Percentiles rank a stretch among this genome's conserved stretches.
Conservation (phyloP, 73 alveolate species). For the Uronychia setigera region DNA sequence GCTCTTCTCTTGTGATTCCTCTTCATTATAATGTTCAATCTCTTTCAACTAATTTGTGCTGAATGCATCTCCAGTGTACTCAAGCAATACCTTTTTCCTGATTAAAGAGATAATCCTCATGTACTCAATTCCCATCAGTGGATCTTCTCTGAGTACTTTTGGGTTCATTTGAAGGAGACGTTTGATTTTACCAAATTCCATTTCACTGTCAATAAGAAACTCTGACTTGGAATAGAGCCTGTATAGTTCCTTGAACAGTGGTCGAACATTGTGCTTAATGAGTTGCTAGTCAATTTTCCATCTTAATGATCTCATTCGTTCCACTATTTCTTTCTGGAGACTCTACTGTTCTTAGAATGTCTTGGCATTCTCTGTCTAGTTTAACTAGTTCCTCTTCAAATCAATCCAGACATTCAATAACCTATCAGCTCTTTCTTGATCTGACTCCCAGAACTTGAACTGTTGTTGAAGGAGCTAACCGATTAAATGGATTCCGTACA, state of each 20-base stretch:
- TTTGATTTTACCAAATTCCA: slow-evolving; percentile 58
- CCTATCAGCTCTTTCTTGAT: slow-evolving; percentile 41
- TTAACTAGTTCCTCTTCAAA: slow-evolving; percentile 40
- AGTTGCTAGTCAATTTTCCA: slow-evolving; percentile 59
- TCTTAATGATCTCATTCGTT: slow-evolving; percentile 42
- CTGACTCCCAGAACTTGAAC: slow-evolving; percentile 55
- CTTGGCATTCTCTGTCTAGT: slow-evolving; percentile 35
- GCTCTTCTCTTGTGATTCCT: neutral
- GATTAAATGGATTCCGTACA: neutral
- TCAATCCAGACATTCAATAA: slow-evolving; percentile 58
- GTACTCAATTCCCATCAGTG: slow-evolving; percentile 50
- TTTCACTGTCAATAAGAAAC: slow-evolving; percentile 52
- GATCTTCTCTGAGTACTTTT: slow-evolving; percentile 57
- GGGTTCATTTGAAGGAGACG: slow-evolving; percentile 50
- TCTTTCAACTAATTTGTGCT: slow-evolving; percentile 7
- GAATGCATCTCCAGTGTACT: slow-evolving; percentile 32
- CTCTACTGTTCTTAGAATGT: slow-evolving; percentile 49
- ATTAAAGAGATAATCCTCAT: slow-evolving; percentile 40
- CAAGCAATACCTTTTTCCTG: slow-evolving; percentile 27
- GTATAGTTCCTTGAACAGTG: slow-evolving; percentile 48
- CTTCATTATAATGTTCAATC: slow-evolving; percentile 10
- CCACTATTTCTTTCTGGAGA: slow-evolving; percentile 33
- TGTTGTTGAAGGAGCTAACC: slow-evolving; percentile 12
- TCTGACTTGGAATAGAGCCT: slow-evolving; percentile 46
- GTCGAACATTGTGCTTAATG: slow-evolving; percentile 43